Conservation (phyloP, 2,329 filamentous ascomycete genomes). For the Pestalotiopsis sp. region DNA sequence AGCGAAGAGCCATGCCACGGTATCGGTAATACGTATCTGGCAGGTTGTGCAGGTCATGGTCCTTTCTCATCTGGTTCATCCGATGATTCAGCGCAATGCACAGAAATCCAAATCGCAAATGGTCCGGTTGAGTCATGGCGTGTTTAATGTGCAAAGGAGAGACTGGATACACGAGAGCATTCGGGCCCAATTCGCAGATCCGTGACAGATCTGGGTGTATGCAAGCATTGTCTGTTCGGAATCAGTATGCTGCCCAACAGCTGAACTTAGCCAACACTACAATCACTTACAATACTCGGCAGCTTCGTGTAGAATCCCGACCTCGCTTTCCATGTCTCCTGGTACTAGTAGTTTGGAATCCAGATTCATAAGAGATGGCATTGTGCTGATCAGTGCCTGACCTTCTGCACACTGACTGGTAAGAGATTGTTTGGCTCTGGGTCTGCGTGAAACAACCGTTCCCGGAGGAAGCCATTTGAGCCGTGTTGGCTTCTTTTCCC, state of each 20-base stretch:
- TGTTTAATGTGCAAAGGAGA: constrained; percentile 21
- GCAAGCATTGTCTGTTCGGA: constrained; percentile 27
- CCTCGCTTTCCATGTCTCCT: too few species aligned
- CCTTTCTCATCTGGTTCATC: neutral
- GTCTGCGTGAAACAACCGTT: too few species aligned
- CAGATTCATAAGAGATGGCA: too few species aligned
- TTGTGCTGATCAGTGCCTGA: too few species aligned
- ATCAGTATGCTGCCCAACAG: neutral
- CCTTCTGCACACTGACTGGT: too few species aligned
- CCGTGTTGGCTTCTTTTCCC: too few species aligned
- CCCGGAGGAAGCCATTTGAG: too few species aligned
- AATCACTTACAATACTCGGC: neutral
- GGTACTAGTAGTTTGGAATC: too few species aligned
- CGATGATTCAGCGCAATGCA: neutral
- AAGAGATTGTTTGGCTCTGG: too few species aligned
- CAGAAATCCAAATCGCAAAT: neutral
- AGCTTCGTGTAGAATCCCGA: neutral
- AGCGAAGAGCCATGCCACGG: constrained; percentile 32
- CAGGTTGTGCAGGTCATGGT: constrained; percentile 21
- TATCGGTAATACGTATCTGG: constrained; percentile 30
- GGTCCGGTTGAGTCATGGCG: neutral
- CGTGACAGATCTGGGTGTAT: constrained; percentile 30
- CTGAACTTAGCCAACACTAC: neutral
- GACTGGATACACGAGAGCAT: constrained; percentile 28
- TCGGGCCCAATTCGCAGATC: constrained; percentile 25